Evolutionary conservation across 306 rosid species (phyloP).

Genomic region (Astragalus glycyphyllos): DNA sequence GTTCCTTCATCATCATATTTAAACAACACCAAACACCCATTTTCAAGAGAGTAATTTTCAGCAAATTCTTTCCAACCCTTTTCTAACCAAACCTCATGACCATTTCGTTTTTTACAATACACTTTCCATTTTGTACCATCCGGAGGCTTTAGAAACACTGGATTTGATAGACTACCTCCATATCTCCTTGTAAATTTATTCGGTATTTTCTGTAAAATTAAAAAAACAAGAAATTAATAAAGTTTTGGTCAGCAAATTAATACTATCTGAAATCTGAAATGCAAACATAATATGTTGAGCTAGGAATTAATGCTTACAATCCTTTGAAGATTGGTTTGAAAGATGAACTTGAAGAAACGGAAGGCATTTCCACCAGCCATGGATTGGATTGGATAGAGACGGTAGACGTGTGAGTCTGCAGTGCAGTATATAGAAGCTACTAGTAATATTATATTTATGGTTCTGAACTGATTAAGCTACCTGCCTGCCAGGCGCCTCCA

Average conservation of each 20-base stretch:
- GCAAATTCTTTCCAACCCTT: conserved; percentile 27
- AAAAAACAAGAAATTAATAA: background rate
- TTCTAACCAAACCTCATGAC: conserved; percentile 25
- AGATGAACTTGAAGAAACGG: conserved; percentile 2
- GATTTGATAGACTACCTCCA: conserved; percentile 32
- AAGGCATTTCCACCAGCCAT: background rate
- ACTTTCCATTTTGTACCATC: conserved; percentile 40
- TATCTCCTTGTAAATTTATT: conserved; percentile 5
- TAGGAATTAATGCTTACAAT: background rate
- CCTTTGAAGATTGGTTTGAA: conserved; percentile 8
- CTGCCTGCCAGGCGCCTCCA: too few relatives aligned
- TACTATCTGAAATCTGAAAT: too few relatives aligned
- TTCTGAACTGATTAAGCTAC: background rate
- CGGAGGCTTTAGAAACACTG: conserved; percentile 7
- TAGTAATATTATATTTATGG: background rate
- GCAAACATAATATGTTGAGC: background rate
- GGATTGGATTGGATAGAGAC: background rate
- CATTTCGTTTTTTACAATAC: conserved; percentile 9
- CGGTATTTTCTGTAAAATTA: conserved; percentile 35
- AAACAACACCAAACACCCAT: background rate
- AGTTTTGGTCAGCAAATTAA: background rate
- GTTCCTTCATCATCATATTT: background rate
- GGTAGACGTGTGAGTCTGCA: too few relatives aligned
- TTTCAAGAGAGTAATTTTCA: background rate
- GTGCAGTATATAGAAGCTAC: background rate